Evolutionary conservation across 441 rosid species (phyloP).

Genomic region (Flueggea neowawraea): DNA sequence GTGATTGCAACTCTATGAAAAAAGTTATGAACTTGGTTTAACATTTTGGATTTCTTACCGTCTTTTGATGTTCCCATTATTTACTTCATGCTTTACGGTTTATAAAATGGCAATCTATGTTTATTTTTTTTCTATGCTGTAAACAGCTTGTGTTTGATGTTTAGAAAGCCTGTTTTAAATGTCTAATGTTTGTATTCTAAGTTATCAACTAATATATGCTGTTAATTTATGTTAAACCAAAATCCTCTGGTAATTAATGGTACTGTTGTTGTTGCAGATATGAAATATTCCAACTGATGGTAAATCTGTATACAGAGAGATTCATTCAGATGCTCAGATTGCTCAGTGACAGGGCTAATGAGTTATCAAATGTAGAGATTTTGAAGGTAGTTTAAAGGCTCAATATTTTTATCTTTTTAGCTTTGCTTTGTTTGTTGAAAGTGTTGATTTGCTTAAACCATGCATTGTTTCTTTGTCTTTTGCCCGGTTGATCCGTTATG

Average conservation of each 20-base stretch:
- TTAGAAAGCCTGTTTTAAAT: no score
- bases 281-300: conserved; percentile 99
- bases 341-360: conserved; percentile 92
- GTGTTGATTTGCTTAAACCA: neutral
- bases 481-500: no score
- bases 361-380: conserved; percentile 94
- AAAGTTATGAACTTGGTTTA: no score
- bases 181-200: no score
- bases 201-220: neutral
- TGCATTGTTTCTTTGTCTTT: neutral
- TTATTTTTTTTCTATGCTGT: no score
- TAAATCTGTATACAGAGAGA: conserved; percentile 97
- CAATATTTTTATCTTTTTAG: conserved; percentile 2
- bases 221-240: neutral
- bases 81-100: no score
- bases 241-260: neutral
- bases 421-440: neutral
- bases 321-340: conserved; percentile 98
- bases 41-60: no score
- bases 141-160: no score
- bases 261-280: conserved; percentile 58
- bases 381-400: conserved; percentile 60
- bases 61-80: no score
- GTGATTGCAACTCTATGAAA: no score
- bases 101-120: no score